Evolutionary conservation across 345 rosid species (phyloP), one percentile per base, ranked within the genome.

Genomic region (Clausena lansium): DNA sequence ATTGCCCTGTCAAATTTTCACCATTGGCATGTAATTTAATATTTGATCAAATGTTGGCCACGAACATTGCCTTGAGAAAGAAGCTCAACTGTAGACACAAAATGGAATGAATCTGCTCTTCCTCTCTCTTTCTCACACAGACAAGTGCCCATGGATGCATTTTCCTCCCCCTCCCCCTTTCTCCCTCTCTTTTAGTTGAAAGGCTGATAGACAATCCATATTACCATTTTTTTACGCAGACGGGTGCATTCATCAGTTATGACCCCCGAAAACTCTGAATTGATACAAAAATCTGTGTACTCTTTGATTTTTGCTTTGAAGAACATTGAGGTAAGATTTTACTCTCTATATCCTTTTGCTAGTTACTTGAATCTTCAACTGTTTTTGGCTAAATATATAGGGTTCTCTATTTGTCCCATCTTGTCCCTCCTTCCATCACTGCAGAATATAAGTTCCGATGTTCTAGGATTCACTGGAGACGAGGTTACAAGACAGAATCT

Each of bases 401-500:
- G n/a, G 10, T 52, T 35, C 22, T 33, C 32, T 65, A 41, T 65
- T 24, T 39, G 62, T 28, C 58, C 81, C 65, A n/a, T 58, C 39
- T 57, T 36, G 8, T 33, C 70, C 67, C 52, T 67, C 17, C 60
- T 64, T 73, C 39, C 32, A 50, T 30, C 22, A n/a, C 64, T 80
- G 84, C 88, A 96, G 99, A 91, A 84, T 81, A 94, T 97, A 90
- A 97, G 95, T 87, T 93, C 98, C 9, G 99, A 97, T 83, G 82
- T 97, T 45, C 83, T 97, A 83, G 99, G 98, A 73, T 94, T 94
- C 90, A 97, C 98, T n/a, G 98, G 99, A 14, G 98, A 97, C 55
- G 98, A 97, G 77, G 87, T 92, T 68, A 94, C 98, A 6, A 93
- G 98, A 81, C 83, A 79, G 83, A 97, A 91, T 83, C 86, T 97